These are phyloP conservation scores for Alloteropsis angusta DNA, from an alignment of 202 grass and related monocot genomes.

Conservation along the genomic window DNA sequence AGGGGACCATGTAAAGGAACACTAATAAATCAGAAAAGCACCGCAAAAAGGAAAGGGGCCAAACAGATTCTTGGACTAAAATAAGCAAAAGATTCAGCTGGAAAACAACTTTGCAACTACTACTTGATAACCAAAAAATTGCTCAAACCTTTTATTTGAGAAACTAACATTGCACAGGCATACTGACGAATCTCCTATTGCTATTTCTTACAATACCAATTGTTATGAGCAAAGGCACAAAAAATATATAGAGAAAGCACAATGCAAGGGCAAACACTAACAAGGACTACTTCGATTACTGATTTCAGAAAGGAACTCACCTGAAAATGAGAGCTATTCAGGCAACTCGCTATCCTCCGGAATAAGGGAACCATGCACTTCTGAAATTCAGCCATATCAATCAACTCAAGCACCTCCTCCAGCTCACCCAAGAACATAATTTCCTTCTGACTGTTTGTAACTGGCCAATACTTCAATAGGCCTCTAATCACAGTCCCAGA, in stretches of 20 bases:
- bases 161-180: neutral
- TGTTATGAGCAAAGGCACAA: neutral
- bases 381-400: conserved; percentile 79
- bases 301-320: conserved; percentile 32
- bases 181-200: neutral
- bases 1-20: conserved; percentile 27
- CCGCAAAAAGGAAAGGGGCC: conserved; percentile 17
- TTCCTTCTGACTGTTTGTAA: conserved; percentile 93
- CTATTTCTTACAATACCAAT: neutral
- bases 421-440: conserved; percentile 97
- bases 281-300: neutral
- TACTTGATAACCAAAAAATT: conserved; percentile 18
- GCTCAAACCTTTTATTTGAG: neutral
- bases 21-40: conserved; percentile 25
- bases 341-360: conserved; percentile 54
- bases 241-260: neutral
- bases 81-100: conserved; percentile 19
- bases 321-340: conserved; percentile 96
- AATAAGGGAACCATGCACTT: conserved; percentile 86
- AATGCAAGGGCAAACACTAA: neutral
- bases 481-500: conserved; percentile 68
- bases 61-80: conserved; percentile 26
- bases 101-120: conserved; percentile 22
- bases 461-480: conserved; percentile 80
- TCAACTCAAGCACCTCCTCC: conserved; percentile 82